Evolutionary conservation across 31 red algal species (phyloP).

Genomic region (Odonthalia washingtoniensis): DNA sequence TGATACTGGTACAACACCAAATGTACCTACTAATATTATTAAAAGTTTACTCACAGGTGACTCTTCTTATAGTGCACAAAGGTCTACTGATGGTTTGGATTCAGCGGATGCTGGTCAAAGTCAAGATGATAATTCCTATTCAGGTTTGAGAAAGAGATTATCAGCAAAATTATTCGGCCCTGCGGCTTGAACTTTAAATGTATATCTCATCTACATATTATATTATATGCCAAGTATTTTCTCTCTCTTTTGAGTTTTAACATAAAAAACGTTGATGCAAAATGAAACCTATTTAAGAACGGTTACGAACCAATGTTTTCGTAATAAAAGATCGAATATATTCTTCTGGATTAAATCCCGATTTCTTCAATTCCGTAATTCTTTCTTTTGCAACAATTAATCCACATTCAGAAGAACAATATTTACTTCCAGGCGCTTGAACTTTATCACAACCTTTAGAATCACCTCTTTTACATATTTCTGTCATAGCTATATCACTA

Average conservation of each 20-base stretch:
- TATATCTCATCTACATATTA: too few species aligned
- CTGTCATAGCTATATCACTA: conserved; percentile 31
- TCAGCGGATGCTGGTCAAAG: too few species aligned
- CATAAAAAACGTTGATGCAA: too few species aligned
- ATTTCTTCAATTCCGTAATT: conserved; percentile 60
- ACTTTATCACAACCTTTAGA: conserved; percentile 50
- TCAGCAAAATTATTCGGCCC: neutral
- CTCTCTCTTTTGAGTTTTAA: too few species aligned
- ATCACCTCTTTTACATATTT: conserved; percentile 55
- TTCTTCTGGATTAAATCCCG: conserved; percentile 63
- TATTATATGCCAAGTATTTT: too few species aligned
- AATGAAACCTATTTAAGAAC: too few species aligned
- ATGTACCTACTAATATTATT: conserved; percentile 46
- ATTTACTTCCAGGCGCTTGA: conserved; percentile 64
- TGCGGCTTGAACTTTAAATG: too few species aligned
- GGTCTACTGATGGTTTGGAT: too few species aligned
- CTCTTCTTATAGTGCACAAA: neutral
- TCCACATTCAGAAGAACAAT: conserved; percentile 77
- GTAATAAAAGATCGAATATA: conserved; percentile 57
- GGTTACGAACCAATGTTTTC: conserved; percentile 71
- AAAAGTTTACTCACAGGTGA: conserved; percentile 42
- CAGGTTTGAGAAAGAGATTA: neutral
- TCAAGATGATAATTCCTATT: too few species aligned
- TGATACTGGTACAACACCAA: neutral
- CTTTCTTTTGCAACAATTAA: conserved; percentile 58